phyloP scores from a whole-genome alignment of 2,329 filamentous ascomycete genomes.

The Fusarium bulbicola region DNA sequence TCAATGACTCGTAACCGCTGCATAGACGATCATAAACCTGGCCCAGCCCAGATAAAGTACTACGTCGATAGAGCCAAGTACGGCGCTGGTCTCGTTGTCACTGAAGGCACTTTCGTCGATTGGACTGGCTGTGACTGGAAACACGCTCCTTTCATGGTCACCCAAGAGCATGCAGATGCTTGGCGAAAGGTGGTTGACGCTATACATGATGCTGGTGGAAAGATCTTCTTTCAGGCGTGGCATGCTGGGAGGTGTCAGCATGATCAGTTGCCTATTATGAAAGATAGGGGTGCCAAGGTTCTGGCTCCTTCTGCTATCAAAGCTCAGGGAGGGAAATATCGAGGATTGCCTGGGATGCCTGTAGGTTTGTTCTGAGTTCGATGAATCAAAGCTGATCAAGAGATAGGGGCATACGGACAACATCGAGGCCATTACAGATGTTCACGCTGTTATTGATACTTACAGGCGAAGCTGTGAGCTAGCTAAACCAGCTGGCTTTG shows the following conservation, averaged over 20 bases:
- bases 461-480: background rate
- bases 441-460: background rate
- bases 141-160: background rate
- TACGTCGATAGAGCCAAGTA: conserved; percentile 2
- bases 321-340: background rate
- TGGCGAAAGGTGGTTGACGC: background rate
- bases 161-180: background rate
- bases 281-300: background rate
- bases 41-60: background rate
- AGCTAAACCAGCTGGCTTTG: background rate
- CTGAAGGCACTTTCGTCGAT: conserved; percentile 4
- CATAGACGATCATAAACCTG: conserved; percentile 5
- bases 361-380: background rate
- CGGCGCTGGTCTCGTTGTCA: background rate
- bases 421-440: background rate
- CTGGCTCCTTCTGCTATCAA: conserved; percentile 6
- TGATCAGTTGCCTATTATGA: conserved; percentile 2
- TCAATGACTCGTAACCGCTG: conserved; percentile 24
- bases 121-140: conserved; percentile 8
- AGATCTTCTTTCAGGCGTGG: conserved; percentile 19
- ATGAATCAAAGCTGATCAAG: fast-evolving
- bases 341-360: background rate
- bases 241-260: conserved; percentile 14
- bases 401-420: conserved; percentile 1
- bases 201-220: background rate